phyloP scores from a whole-genome alignment of 2,329 filamentous ascomycete species.

The Aspergillus brunneoviolaceus region DNA sequence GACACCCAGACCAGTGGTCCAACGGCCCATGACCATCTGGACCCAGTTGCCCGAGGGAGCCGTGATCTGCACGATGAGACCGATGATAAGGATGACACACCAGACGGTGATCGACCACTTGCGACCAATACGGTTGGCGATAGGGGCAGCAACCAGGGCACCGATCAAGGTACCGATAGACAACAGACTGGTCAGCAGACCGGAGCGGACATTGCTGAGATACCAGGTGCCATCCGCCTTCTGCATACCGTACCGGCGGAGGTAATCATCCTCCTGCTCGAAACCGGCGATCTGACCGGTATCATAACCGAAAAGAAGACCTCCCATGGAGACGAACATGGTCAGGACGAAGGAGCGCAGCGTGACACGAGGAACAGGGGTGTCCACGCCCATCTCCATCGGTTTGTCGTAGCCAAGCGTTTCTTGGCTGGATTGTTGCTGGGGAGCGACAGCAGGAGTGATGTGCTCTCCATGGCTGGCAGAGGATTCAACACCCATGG shows the following conservation, averaged over 20 bases:
- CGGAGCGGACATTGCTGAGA: constrained; percentile 44
- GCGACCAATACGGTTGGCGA: constrained; percentile 44
- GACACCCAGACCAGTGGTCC: constrained; percentile 47
- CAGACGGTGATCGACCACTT: constrained; percentile 45
- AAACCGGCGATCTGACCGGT: constrained; percentile 49
- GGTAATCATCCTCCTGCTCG: constrained; percentile 44
- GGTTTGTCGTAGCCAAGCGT: constrained; percentile 28
- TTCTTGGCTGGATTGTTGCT: constrained; percentile 26
- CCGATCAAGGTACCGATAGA: constrained; percentile 47
- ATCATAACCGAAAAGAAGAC: constrained; percentile 47
- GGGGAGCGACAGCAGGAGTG: constrained; percentile 24
- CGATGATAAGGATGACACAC: constrained; percentile 43
- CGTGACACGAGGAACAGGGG: constrained; percentile 37
- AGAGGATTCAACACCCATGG: constrained; percentile 32
- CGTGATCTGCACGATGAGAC: constrained; percentile 46
- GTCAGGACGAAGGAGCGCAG: constrained; percentile 42
- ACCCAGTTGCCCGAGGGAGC: constrained; percentile 39
- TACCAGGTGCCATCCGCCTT: constrained; percentile 30
- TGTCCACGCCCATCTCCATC: constrained; percentile 26
- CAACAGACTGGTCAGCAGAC: constrained; percentile 44
- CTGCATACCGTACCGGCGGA: constrained; percentile 39
- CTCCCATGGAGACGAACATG: constrained; percentile 49
- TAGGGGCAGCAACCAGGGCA: constrained; percentile 40
- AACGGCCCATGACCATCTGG: constrained; percentile 45
- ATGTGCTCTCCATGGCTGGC: constrained; percentile 34